Percentiles rank a stretch among this genome's conserved stretches.
Conservation (phyloP, 2,329 filamentous ascomycete genomes). For the Phialemonium atrogriseum region DNA sequence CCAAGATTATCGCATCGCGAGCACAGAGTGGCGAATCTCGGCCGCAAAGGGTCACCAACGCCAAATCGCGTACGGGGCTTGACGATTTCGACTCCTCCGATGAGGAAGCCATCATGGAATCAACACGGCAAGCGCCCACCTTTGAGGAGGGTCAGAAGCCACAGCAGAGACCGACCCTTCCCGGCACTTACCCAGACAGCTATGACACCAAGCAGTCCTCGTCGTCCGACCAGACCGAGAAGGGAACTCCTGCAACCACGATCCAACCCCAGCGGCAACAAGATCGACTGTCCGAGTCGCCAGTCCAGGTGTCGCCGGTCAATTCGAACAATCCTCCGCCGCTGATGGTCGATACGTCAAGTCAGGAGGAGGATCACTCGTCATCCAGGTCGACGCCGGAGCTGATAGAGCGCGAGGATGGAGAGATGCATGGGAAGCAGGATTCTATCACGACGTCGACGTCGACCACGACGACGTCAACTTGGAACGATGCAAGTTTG, state of each 20-base stretch:
- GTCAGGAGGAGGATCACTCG: slow-evolving; percentile 53
- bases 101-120: slow-evolving; percentile 15
- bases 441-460: slow-evolving; percentile 45
- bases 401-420: slow-evolving; percentile 40
- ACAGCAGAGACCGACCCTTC: slow-evolving; percentile 19
- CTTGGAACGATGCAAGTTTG: slow-evolving; percentile 82
- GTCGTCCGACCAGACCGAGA: slow-evolving; percentile 22
- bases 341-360: slow-evolving; percentile 63
- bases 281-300: slow-evolving; percentile 58
- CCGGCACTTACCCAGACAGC: slow-evolving; percentile 33
- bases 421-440: slow-evolving; percentile 30
- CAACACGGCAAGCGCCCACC: slow-evolving; percentile 18
- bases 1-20: slow-evolving; percentile 32
- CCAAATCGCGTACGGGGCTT: slow-evolving; percentile 55
- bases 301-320: slow-evolving; percentile 55
- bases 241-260: slow-evolving; percentile 15
- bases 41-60: slow-evolving; percentile 48
- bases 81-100: slow-evolving; percentile 62
- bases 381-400: slow-evolving; percentile 57
- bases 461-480: slow-evolving; percentile 48
- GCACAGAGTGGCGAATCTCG: slow-evolving; percentile 35
- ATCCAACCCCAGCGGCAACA: slow-evolving; percentile 16
- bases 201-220: slow-evolving; percentile 23
- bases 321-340: slow-evolving; percentile 49
- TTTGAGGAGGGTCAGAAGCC: slow-evolving; percentile 15